Evolutionary conservation across 352 stramenopile genomes (phyloP).

Genomic region (Nothophytophthora sp.): DNA sequence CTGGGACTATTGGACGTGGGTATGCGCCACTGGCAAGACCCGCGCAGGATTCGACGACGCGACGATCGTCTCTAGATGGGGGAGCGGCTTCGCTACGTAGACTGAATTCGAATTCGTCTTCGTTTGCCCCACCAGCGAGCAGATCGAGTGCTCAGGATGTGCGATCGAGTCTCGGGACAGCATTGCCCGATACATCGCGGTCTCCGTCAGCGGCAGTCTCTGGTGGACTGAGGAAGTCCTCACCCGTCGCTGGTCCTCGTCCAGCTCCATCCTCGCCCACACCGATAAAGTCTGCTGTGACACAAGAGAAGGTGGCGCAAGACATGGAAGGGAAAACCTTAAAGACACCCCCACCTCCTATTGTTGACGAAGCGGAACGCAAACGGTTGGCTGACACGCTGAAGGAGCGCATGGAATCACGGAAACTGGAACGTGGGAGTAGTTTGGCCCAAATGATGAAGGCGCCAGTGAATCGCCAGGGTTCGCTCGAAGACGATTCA

Average conservation of each 20-base stretch:
- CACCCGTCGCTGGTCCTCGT: background rate
- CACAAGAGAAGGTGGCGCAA: constrained; percentile 13
- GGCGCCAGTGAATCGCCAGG: constrained; percentile 14
- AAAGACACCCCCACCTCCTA: constrained; percentile 8
- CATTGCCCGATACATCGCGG: constrained; percentile 13
- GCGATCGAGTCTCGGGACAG: background rate
- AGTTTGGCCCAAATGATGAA: constrained; percentile 46
- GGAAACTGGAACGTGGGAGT: constrained; percentile 32
- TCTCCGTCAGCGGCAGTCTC: constrained; percentile 7
- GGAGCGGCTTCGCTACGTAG: constrained; percentile 16
- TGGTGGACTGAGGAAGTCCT: constrained; percentile 19
- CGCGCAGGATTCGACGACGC: constrained; percentile 19
- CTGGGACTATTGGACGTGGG: constrained; percentile 20
- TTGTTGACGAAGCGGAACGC: constrained; percentile 34
- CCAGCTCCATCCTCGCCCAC: constrained; percentile 20
- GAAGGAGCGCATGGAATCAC: constrained; percentile 44
- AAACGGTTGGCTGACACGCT: constrained; percentile 37
- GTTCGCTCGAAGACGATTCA: constrained; percentile 15
- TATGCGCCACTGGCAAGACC: constrained; percentile 1
- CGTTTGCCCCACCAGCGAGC: constrained; percentile 4
- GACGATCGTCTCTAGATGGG: constrained; percentile 35
- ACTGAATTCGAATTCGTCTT: constrained; percentile 14
- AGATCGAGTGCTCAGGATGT: constrained; percentile 22
- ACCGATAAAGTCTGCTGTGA: constrained; percentile 10
- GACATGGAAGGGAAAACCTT: constrained; percentile 15